A percentile compares a stretch with the other conserved stretches of the same genome.
Evolutionary conservation across 768 basidiomycete species (phyloP).

Genomic region (Lepiota subincarnata): DNA sequence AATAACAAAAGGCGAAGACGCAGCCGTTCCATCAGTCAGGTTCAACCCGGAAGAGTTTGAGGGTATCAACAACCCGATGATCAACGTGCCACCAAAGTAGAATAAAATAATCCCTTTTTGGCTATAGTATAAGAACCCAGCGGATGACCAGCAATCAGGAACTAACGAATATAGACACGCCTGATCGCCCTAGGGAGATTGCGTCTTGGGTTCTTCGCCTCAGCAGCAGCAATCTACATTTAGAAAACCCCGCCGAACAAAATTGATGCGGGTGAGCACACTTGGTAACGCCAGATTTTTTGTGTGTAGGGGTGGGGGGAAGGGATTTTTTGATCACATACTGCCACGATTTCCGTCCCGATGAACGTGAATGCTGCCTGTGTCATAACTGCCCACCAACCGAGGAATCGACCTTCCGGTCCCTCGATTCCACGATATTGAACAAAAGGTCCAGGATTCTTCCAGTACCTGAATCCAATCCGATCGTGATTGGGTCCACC

Average conservation of each 20-base stretch:
- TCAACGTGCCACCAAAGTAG: constrained; percentile 60
- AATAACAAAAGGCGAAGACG: constrained; percentile 87
- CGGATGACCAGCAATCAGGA: background rate
- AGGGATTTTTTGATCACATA: constrained; percentile 42
- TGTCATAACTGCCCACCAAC: constrained; percentile 56
- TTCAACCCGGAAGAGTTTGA: constrained; percentile 56
- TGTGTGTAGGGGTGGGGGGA: too few relatives aligned
- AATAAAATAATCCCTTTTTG: constrained; percentile 78
- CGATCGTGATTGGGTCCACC: constrained; percentile 83
- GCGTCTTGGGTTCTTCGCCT: constrained; percentile 81
- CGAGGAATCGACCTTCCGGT: constrained; percentile 67
- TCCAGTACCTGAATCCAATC: constrained; percentile 77
- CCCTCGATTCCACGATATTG: constrained; percentile 67
- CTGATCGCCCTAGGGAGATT: constrained; percentile 62
- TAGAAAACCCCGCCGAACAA: too few relatives aligned
- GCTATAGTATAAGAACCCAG: background rate
- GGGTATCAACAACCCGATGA: constrained; percentile 84
- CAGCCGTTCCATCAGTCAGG: constrained; percentile 55
- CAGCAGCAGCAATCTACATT: constrained; percentile 76
- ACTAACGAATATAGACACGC: constrained; percentile 65
- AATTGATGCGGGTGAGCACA: too few relatives aligned
- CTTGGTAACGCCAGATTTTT: too few relatives aligned
- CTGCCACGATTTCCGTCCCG: constrained; percentile 92
- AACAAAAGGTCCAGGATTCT: constrained; percentile 82
- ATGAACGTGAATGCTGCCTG: constrained; percentile 92